phyloP scores from a whole-genome alignment of 176 grass and related monocot species.

The Rhipidocladum racemiflorum region DNA sequence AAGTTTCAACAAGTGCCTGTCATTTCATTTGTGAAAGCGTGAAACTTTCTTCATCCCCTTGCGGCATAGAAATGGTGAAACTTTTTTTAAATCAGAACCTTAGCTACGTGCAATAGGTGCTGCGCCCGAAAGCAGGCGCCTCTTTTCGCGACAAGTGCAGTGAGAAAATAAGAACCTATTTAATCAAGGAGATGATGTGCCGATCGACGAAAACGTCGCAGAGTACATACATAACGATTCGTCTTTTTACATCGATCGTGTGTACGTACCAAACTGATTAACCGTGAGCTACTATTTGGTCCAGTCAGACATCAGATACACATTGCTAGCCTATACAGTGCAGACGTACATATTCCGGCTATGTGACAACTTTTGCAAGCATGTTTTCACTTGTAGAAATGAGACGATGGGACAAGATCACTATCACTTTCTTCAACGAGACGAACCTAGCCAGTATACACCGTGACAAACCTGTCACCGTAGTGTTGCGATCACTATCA shows the following conservation, averaged over 20 bases:
- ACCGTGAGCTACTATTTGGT: too few relatives aligned
- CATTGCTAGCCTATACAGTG: not conserved
- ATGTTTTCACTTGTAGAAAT: not conserved
- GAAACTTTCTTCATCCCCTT: conserved; percentile 20
- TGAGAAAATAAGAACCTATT: conserved; percentile 45
- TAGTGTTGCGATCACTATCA: conserved; percentile 15
- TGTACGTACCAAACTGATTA: too few relatives aligned
- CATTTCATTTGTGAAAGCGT: conserved; percentile 24
- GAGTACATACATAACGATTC: conserved; percentile 19
- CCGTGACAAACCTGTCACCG: conserved; percentile 34
- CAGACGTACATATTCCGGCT: not conserved
- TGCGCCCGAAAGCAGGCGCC: conserved; percentile 11
- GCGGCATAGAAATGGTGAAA: not conserved
- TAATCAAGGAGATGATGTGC: too few relatives aligned
- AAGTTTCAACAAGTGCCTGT: not conserved
- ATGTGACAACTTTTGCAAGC: not conserved
- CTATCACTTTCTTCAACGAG: conserved; percentile 33
- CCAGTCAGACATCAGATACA: too few relatives aligned
- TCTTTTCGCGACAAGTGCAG: conserved; percentile 13
- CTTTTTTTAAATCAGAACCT: not conserved
- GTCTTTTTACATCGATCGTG: too few relatives aligned
- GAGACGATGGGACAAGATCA: conserved; percentile 10
- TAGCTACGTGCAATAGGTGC: not conserved
- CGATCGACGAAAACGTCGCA: conserved; percentile 32
- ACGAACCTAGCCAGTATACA: not conserved